Conservation (phyloP, 2,329 filamentous ascomycete genomes). For the Colletotrichum liriopes region DNA sequence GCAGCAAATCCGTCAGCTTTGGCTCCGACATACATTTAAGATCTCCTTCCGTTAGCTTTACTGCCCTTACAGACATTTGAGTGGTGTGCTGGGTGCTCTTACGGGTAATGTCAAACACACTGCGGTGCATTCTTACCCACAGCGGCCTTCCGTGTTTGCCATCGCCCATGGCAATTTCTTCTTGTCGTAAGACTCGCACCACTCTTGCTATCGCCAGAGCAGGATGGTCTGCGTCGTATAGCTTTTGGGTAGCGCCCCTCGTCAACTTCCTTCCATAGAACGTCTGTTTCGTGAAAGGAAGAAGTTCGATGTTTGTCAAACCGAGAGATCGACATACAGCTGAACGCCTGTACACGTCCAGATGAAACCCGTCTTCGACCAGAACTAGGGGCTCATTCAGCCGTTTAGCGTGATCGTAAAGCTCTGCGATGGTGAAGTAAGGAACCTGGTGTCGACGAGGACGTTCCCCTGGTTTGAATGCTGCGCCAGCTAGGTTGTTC, state of each 20-base stretch:
- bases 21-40: neutral
- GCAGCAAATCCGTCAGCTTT: neutral
- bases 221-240: neutral
- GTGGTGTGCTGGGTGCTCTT: neutral
- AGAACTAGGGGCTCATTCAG: conserved; percentile 16
- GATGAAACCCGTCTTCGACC: conserved; percentile 4
- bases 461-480: neutral
- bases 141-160: conserved; percentile 15
- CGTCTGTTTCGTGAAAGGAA: neutral
- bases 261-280: conserved; percentile 21
- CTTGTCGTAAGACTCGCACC: conserved; percentile 8
- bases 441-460: conserved; percentile 1
- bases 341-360: conserved; percentile 15
- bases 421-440: conserved; percentile 24
- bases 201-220: conserved; percentile 15
- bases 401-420: conserved; percentile 18
- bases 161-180: conserved; percentile 24
- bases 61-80: neutral
- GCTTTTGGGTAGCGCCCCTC: neutral
- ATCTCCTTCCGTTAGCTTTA: neutral
- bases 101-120: conserved; percentile 42
- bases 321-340: neutral
- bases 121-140: conserved; percentile 20
- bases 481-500: neutral
- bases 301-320: neutral